Evolutionary conservation across 2,329 filamentous ascomycete genomes (phyloP).

Genomic region (Aureobasidium lini): DNA sequence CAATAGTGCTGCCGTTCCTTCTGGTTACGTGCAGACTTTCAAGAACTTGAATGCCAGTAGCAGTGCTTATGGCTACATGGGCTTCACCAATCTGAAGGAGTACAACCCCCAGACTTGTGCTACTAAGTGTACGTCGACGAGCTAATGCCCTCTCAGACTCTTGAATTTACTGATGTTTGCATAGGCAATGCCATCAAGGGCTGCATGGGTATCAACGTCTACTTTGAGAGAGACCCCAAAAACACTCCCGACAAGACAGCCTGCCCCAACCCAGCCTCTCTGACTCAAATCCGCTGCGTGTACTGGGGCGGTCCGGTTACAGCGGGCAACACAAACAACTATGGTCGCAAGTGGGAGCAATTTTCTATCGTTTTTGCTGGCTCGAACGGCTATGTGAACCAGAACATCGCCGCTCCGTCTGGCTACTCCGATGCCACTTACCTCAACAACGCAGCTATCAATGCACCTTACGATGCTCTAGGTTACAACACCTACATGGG

Average conservation of each 20-base stretch:
- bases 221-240: constrained; percentile 19
- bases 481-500: constrained; percentile 25
- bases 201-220: constrained; percentile 17
- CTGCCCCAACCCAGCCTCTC: constrained; percentile 30
- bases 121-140: background rate
- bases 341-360: background rate
- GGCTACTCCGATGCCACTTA: constrained; percentile 17
- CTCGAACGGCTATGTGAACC: constrained; percentile 14
- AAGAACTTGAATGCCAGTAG: constrained; percentile 17
- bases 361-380: constrained; percentile 16
- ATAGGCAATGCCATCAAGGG: background rate
- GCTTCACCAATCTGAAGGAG: constrained; percentile 17
- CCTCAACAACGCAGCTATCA: constrained; percentile 21
- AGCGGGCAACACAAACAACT: constrained; percentile 26
- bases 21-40: constrained; percentile 18
- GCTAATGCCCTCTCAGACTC: background rate
- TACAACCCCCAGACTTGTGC: constrained; percentile 14
- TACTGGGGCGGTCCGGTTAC: constrained; percentile 27
- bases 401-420: constrained; percentile 10
- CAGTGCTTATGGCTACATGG: constrained; percentile 16
- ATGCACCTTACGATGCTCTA: constrained; percentile 22
- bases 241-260: constrained; percentile 22
- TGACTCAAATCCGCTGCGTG: constrained; percentile 29
- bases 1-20: constrained; percentile 13
- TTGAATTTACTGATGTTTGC: no score